A percentile compares a stretch with the other conserved stretches of the same genome.
phyloP scores from a whole-genome alignment of 306 rosid genomes.

The Castanea sativa region DNA sequence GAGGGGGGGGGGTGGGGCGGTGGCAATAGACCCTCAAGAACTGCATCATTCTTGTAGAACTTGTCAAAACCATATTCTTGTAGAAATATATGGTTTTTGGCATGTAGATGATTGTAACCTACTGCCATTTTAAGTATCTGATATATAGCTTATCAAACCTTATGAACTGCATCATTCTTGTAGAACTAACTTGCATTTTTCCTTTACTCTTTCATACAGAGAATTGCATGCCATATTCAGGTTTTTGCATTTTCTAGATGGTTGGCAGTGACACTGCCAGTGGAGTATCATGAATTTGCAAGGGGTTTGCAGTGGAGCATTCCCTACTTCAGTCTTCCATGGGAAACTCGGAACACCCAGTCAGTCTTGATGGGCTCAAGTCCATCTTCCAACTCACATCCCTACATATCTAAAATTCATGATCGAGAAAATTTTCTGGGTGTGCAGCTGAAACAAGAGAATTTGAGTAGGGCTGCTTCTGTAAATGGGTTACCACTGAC shows the following conservation, averaged over 20 bases:
- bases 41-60: too few species aligned
- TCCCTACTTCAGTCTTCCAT: constrained; percentile 70
- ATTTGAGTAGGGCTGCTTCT: constrained; percentile 35
- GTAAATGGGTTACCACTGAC: constrained; percentile 74
- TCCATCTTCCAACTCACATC: constrained; percentile 44
- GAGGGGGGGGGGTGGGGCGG: too few species aligned
- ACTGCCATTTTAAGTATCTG: neutral
- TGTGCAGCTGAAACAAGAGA: constrained; percentile 28
- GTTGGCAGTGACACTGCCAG: constrained; percentile 70
- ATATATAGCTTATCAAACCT: neutral
- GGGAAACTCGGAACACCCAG: constrained; percentile 53
- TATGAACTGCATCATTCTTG: neutral
- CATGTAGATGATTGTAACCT: neutral
- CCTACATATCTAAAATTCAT: constrained; percentile 29
- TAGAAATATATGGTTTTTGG: neutral
- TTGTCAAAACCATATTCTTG: too few species aligned
- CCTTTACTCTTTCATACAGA: constrained; percentile 51
- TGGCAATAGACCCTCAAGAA: too few species aligned
- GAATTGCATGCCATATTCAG: constrained; percentile 83
- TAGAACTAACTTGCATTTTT: neutral
- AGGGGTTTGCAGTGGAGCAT: constrained; percentile 75
- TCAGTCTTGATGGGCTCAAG: constrained; percentile 38
- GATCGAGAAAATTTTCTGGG: constrained; percentile 31
- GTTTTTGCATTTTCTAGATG: constrained; percentile 81
- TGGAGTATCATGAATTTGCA: constrained; percentile 70